phyloP scores from a whole-genome alignment of 78 protist genomes.

The Tieghemostelium lacteum region DNA sequence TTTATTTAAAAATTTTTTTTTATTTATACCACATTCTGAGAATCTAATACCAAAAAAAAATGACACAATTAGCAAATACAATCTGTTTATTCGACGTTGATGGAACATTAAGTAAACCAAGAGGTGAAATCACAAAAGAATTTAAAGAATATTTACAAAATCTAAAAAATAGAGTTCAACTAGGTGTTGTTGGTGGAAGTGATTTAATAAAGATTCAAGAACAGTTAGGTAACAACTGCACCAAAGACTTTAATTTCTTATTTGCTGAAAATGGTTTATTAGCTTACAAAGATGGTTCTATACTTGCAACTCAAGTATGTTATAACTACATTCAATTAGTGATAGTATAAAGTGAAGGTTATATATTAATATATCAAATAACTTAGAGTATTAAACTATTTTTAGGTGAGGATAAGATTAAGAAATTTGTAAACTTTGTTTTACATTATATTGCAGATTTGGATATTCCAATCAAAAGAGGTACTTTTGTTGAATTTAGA shows the following conservation, averaged over 20 bases:
- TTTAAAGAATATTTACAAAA: constrained; percentile 69
- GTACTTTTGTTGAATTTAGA: constrained; percentile 98
- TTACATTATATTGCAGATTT: constrained; percentile 91
- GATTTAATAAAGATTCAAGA: constrained; percentile 95
- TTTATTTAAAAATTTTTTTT: too few relatives aligned
- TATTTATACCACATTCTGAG: too few relatives aligned
- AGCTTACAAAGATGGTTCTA: constrained; percentile 91
- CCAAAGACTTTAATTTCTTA: constrained; percentile 83
- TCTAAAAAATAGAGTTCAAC: constrained; percentile 72
- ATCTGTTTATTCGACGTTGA: constrained; percentile 98
- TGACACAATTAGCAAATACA: constrained; percentile 60
- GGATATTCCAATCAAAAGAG: constrained; percentile 94
- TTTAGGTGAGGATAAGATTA: constrained; percentile 93
- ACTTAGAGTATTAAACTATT: constrained; percentile 64
- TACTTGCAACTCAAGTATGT: constrained; percentile 69
- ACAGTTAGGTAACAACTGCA: constrained; percentile 91
- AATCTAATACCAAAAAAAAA: too few relatives aligned
- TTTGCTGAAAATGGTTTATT: constrained; percentile 99
- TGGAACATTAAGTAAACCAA: constrained; percentile 97
- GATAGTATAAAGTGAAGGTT: background rate
- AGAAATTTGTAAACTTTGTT: constrained; percentile 86
- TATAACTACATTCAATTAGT: background rate
- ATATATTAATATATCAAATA: background rate
- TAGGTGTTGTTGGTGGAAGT: constrained; percentile 99
- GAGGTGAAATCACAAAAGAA: constrained; percentile 85